These are phyloP conservation scores for Plantago major DNA, from an alignment of 257 asterid genomes.

Conservation along the genomic window DNA sequence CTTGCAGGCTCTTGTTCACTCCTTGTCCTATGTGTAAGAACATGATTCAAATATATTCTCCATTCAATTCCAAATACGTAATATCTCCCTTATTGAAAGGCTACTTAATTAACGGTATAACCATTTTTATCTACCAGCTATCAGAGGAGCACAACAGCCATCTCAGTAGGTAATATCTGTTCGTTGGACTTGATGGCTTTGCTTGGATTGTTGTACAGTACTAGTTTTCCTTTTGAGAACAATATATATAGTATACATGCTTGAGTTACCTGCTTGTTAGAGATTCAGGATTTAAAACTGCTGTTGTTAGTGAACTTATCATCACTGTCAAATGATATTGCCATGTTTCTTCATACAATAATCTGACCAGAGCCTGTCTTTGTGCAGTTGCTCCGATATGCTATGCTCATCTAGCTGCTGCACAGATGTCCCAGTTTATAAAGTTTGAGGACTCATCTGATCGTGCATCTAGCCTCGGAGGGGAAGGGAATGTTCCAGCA, in stretches of 20 bases:
- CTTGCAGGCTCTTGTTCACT: slow-evolving; percentile 65
- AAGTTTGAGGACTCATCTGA: slow-evolving; percentile 61
- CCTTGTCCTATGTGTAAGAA: slow-evolving; percentile 71
- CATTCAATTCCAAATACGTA: not conserved
- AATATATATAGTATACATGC: not conserved
- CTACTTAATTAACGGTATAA: not conserved
- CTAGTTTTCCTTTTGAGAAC: not conserved
- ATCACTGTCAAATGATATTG: not conserved
- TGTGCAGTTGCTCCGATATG: slow-evolving; percentile 68
- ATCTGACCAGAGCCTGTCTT: not conserved
- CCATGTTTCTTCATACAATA: not conserved
- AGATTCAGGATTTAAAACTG: not conserved
- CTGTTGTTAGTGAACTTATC: not conserved
- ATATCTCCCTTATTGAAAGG: not conserved
- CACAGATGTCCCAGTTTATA: slow-evolving; percentile 54
- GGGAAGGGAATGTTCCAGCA: slow-evolving; percentile 21
- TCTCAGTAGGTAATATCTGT: slow-evolving; percentile 58
- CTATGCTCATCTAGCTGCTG: slow-evolving; percentile 71
- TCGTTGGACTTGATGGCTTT: not conserved
- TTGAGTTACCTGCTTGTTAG: not conserved
- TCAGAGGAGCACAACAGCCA: slow-evolving; percentile 80
- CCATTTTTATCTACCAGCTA: slow-evolving; percentile 43
- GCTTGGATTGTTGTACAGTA: not conserved
- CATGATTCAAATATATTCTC: not conserved
- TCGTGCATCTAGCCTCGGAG: slow-evolving; percentile 43